Base-by-base conservation (phyloP, 2,329 filamentous ascomycete species). In the Whalleya microplaca region DNA sequence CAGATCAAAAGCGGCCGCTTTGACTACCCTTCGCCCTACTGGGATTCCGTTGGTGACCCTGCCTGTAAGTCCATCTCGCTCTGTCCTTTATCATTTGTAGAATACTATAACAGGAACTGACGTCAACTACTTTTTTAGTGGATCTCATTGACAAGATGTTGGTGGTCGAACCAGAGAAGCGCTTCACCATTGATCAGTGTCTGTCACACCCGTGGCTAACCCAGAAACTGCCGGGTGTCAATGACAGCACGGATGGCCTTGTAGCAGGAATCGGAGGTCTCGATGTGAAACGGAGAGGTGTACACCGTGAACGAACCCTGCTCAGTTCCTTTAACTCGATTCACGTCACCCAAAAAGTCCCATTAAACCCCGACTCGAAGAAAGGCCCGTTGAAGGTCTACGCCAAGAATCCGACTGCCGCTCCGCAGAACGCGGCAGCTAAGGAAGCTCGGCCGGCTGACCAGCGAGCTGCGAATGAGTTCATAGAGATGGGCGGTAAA, bases 71-170 rank as follows among this genome's bases (percentile, higher is more conserved):
- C 40, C 41, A 29, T 29, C 10, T 12, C 3, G n/a, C 23, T 12
- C 23, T 16, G 16, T 21, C 10, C 10, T 5, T 23, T 50, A 3
- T 19, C 20, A 23, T 8, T 37, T 37, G 3, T 12, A 12, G 14
- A 3, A 37, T 12, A 3, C 3, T 37, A 6, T 12, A 8, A 37
- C 20, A 8, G 55, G 61, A 60, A 65, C 62, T 66, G 56, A 59
- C 19, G 4, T 32, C 20, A 18, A 9, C 49, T 45, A n/a, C 18
- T n/a, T 27, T 27, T 27, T 9, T 41, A 83, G 80, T 99, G 51
- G 92, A 98, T 65, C 81, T 99, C 32, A 98, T 99, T 64, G 95
- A 99, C 72, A 84, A 83, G 42, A 99, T 99, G 95, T 83, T 99
- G 48, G 90, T 91, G 2, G 92, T 97, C 32, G 88, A 97, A 62